Percentiles rank a stretch among this genome's conserved stretches.
Conservation (phyloP, 305 asterid species). For the Rubia balearica region DNA sequence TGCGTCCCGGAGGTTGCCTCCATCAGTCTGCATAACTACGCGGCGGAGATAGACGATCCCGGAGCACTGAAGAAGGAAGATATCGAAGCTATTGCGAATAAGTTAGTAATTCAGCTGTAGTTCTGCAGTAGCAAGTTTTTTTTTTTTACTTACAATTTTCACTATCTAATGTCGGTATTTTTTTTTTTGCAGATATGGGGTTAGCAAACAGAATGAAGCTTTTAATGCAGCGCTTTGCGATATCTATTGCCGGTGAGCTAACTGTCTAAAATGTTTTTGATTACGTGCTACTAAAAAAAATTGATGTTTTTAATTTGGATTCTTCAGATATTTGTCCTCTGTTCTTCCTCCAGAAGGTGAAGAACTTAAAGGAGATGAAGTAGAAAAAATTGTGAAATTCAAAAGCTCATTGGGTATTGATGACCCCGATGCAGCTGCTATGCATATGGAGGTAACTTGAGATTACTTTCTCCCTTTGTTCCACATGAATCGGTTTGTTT, state of each 20-base stretch:
- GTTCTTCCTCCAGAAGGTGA: conserved; percentile 81
- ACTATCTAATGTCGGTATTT: background rate
- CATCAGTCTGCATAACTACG: conserved; percentile 74
- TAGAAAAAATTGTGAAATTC: conserved; percentile 68
- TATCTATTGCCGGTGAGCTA: conserved; percentile 74
- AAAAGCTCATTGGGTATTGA: conserved; percentile 90
- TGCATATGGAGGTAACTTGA: conserved; percentile 91
- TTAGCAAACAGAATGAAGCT: conserved; percentile 83
- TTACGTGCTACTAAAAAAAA: background rate
- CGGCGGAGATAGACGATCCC: conserved; percentile 66
- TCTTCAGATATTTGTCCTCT: conserved; percentile 65
- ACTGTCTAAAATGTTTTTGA: background rate
- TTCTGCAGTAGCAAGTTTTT: background rate
- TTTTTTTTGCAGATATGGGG: conserved; percentile 61
- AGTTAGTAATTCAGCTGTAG: conserved; percentile 29
- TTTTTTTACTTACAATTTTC: background rate
- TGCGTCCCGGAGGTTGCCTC: conserved; percentile 91
- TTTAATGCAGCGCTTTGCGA: conserved; percentile 91
- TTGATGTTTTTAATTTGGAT: conserved; percentile 4
- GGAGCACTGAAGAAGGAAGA: conserved; percentile 71
- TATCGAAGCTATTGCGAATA: conserved; percentile 72
- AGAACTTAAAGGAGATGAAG: conserved; percentile 88
- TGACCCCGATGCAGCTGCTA: conserved; percentile 95
- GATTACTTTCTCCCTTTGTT: background rate
- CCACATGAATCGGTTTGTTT: too few relatives aligned